Percentiles rank a stretch among this genome's conserved stretches.
Evolutionary conservation across 106 monocot genomes (phyloP).

Genomic region (Dioscorea dumetorum): DNA sequence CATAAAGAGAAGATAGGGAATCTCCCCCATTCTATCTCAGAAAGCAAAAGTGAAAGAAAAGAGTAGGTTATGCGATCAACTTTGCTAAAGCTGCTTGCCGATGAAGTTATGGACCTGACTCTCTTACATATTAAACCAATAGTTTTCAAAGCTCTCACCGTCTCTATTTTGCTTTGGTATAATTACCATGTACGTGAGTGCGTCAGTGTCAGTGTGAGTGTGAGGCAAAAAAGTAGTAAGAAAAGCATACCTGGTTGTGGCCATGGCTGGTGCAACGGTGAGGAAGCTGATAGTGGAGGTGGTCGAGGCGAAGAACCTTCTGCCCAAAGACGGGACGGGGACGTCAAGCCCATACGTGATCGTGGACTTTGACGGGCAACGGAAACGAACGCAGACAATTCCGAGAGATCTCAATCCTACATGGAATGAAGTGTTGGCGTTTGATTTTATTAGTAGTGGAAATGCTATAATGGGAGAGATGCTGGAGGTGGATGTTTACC

Average conservation of each 20-base stretch:
- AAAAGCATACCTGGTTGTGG: conserved; percentile 2
- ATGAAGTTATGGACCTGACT: neutral
- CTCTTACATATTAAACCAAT: neutral
- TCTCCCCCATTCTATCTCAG: neutral
- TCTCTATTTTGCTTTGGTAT: neutral
- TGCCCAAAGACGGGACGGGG: conserved; percentile 82
- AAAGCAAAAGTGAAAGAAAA: neutral
- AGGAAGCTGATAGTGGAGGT: conserved; percentile 85
- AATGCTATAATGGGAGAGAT: conserved; percentile 20
- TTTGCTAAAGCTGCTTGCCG: neutral
- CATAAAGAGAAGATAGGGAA: neutral
- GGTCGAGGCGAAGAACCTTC: conserved; percentile 64
- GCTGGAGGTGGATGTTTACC: conserved; percentile 62
- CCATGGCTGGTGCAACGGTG: conserved; percentile 8
- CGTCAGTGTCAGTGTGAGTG: neutral
- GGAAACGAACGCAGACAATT: conserved; percentile 51
- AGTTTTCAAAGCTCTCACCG: neutral
- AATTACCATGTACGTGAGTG: neutral
- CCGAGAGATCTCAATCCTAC: conserved; percentile 58
- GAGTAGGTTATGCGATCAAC: neutral
- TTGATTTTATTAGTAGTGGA: conserved; percentile 20
- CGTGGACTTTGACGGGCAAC: conserved; percentile 82
- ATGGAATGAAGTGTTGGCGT: conserved; percentile 71
- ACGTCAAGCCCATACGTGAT: conserved; percentile 77
- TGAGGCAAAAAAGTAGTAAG: too few relatives aligned